Conservation (phyloP, 2,329 filamentous ascomycete genomes). For the Huntiella omanensis region DNA sequence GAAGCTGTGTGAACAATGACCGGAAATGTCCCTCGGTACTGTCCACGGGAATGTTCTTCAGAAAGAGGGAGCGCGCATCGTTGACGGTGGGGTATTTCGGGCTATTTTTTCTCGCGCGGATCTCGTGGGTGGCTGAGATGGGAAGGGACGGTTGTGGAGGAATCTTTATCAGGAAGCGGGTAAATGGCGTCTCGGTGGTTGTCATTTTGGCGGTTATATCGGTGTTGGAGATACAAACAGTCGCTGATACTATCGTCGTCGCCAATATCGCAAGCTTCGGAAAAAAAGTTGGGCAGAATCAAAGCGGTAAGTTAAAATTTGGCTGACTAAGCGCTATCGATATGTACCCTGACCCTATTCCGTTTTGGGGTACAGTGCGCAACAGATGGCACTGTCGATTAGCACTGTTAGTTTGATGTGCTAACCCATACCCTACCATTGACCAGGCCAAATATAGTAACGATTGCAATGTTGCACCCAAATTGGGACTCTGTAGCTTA, state of each 20-base stretch:
- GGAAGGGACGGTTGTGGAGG: constrained; percentile 44
- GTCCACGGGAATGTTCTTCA: constrained; percentile 79
- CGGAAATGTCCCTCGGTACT: constrained; percentile 62
- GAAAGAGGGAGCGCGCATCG: constrained; percentile 64
- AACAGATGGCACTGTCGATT: background rate
- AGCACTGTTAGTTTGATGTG: background rate
- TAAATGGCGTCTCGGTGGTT: constrained; percentile 33
- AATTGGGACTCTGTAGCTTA: no score
- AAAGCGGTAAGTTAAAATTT: background rate
- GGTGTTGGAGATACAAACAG: background rate
- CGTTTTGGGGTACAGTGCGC: background rate
- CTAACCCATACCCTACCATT: background rate
- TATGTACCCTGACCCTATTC: background rate
- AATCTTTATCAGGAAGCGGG: constrained; percentile 48
- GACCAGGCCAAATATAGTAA: background rate
- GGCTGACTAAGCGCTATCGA: constrained; percentile 4
- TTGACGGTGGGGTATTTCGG: constrained; percentile 58
- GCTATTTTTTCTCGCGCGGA: constrained; percentile 71
- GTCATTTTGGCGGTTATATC: constrained; percentile 5
- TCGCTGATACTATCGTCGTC: background rate
- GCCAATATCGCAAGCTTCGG: background rate
- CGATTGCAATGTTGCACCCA: no score
- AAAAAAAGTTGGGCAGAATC: constrained; percentile 10
- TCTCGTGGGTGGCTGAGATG: constrained; percentile 46
- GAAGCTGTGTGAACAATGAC: constrained; percentile 51